phyloP scores from a whole-genome alignment of 2,329 filamentous ascomycete species.

The Colletotrichum kahawae region DNA sequence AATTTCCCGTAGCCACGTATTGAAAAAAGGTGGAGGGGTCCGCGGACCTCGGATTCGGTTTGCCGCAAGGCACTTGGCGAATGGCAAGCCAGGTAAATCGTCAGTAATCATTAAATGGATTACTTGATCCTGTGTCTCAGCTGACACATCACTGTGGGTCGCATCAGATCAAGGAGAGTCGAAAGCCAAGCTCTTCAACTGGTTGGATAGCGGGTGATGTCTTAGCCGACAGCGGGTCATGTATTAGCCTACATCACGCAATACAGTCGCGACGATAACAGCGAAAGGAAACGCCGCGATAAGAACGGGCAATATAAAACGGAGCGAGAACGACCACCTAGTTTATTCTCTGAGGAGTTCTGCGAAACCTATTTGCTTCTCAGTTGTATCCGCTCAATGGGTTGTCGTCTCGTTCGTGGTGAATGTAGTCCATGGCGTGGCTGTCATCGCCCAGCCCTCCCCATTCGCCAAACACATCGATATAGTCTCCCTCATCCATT shows the following conservation, averaged over 20 bases:
- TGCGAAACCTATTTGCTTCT: neutral
- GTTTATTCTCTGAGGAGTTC: neutral
- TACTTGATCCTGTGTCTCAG: neutral
- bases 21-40: neutral
- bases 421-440: neutral
- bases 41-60: neutral
- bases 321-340: neutral
- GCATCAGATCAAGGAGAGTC: neutral
- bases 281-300: neutral
- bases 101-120: neutral
- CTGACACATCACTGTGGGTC: neutral
- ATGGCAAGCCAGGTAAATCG: neutral
- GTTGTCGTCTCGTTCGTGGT: neutral
- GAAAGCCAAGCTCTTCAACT: neutral
- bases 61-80: neutral
- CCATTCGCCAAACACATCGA: too few species aligned
- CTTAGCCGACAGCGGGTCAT: neutral
- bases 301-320: neutral
- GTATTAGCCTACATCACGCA: neutral
- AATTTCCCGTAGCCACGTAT: neutral
- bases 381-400: neutral
- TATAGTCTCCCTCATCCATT: too few species aligned
- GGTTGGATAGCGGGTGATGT: neutral
- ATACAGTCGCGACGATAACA: neutral
- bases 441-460: neutral